phyloP scores from a whole-genome alignment of 2,329 filamentous ascomycete species.

The Cryphonectria radicalis region DNA sequence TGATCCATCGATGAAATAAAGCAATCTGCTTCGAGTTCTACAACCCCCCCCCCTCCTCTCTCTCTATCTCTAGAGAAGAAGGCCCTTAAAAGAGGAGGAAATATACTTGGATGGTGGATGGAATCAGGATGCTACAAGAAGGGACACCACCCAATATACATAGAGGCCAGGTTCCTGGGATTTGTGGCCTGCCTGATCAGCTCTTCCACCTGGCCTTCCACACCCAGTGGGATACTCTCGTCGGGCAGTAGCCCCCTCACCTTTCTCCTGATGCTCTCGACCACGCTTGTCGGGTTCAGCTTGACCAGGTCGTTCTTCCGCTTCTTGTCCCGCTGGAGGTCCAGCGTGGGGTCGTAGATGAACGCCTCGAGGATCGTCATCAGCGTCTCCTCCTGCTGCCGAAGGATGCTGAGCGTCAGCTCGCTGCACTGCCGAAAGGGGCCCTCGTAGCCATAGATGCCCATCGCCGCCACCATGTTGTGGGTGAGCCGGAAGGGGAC shows the following conservation, averaged over 20 bases:
- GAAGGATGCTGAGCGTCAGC: constrained; percentile 79
- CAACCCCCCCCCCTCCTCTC: background rate
- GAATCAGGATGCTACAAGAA: constrained; percentile 49
- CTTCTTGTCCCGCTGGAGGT: constrained; percentile 78
- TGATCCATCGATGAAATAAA: too few relatives aligned
- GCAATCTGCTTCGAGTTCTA: background rate
- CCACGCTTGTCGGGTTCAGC: constrained; percentile 70
- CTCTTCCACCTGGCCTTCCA: constrained; percentile 97
- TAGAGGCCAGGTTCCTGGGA: constrained; percentile 77
- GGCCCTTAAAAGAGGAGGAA: background rate
- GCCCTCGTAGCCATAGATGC: constrained; percentile 89
- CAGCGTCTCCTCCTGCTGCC: constrained; percentile 92
- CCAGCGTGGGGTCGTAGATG: constrained; percentile 93
- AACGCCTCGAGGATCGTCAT: constrained; percentile 98
- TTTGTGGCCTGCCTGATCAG: constrained; percentile 86
- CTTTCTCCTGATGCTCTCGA: constrained; percentile 88
- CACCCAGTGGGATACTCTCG: constrained; percentile 89
- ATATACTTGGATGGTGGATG: too few relatives aligned
- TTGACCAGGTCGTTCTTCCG: constrained; percentile 51
- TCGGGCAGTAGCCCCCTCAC: constrained; percentile 81
- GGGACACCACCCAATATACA: constrained; percentile 95
- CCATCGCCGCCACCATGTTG: constrained; percentile 98
- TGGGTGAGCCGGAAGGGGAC: constrained; percentile 97
- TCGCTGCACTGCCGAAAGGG: constrained; percentile 92
- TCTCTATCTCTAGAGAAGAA: background rate